Evolutionary conservation across 805 yeast genomes (phyloP), one percentile per base, ranked within the genome.

Genomic region (Monosporozyma aerobia): DNA sequence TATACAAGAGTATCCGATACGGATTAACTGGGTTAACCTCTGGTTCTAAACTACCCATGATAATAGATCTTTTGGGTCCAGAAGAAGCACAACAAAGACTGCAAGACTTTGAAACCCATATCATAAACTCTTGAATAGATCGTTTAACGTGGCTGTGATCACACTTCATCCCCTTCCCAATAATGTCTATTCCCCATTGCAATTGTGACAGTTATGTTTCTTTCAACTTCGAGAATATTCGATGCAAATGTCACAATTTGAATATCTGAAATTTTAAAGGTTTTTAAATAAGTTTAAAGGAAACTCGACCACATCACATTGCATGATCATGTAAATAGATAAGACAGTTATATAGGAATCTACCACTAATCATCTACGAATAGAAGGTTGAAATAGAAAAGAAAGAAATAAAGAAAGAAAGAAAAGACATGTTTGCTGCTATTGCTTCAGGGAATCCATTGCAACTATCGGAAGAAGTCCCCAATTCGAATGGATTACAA

Each of bases 1-100:
- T 86, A 1, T 85, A 79, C 62, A 80, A 79, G 58, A 60, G 81
- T 0, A 60, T 87, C 13, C 72, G 97, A 53, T 82, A 74, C 57
- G 90, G 90, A 0, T 63, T 89, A 25, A 76, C 87, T 13, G 95
- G 87, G 0, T 79, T 82, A 7, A 73, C 73, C 4, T 75, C 95
- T 0, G 96, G 97, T 0, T 70, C 84, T 30, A 80, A 81, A 16
- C 70, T 90, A 4, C 85, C 85, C 0, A 69, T 73, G 5, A 69
- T 87, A 33, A 63, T 84, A 19, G 74, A 74, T 0, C 62, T 85
- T 8, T 59, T 89, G 16, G 92, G 90, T 0, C 46, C 58, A 1
- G 74, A 73, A 27, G 71, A 69, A 48, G 54, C 68, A 2, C 47
- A 55, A 72, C 1, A 48, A 50, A 3, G 72, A 71, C 3, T 56